Evolutionary conservation across 495 filamentous ascomycete species (phyloP).

Genomic region (Aspergillus mulundensis): DNA sequence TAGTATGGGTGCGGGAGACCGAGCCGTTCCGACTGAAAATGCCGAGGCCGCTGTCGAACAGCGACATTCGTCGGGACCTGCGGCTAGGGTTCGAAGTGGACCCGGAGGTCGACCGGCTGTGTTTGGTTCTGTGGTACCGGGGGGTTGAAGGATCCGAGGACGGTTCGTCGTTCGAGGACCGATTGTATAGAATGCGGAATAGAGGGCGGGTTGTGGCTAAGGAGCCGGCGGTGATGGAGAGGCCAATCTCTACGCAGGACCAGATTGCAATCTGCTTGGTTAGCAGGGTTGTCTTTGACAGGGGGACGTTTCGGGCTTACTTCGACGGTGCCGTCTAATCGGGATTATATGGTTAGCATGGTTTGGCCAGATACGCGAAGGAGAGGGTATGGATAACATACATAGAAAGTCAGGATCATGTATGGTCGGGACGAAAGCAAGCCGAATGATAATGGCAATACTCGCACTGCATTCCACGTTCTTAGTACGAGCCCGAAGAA

Average conservation of each 20-base stretch:
- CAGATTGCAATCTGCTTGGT: constrained; percentile 20
- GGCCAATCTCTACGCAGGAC: constrained; percentile 22
- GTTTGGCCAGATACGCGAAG: background rate
- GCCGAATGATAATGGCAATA: constrained; percentile 20
- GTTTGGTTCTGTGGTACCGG: background rate
- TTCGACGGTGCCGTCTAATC: constrained; percentile 8
- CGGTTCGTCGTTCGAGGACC: background rate
- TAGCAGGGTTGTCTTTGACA: background rate
- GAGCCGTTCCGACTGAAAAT: background rate
- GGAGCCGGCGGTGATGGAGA: constrained; percentile 26
- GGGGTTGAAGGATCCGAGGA: background rate
- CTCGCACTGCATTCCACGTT: constrained; percentile 10
- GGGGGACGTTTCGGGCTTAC: background rate
- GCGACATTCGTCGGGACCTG: background rate
- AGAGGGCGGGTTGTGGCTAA: constrained; percentile 27
- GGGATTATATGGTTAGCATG: background rate
- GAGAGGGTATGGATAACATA: constrained; percentile 3
- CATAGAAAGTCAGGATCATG: constrained; percentile 18
- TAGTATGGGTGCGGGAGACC: background rate
- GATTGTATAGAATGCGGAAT: constrained; percentile 12
- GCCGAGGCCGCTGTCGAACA: background rate
- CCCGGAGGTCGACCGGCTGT: background rate
- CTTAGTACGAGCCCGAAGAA: background rate
- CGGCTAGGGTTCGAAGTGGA: background rate
- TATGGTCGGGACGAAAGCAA: constrained; percentile 17